Percentiles rank a stretch among this genome's conserved stretches.
phyloP scores from a whole-genome alignment of 2,329 filamentous ascomycete genomes.

The Fonsecaea nubica region DNA sequence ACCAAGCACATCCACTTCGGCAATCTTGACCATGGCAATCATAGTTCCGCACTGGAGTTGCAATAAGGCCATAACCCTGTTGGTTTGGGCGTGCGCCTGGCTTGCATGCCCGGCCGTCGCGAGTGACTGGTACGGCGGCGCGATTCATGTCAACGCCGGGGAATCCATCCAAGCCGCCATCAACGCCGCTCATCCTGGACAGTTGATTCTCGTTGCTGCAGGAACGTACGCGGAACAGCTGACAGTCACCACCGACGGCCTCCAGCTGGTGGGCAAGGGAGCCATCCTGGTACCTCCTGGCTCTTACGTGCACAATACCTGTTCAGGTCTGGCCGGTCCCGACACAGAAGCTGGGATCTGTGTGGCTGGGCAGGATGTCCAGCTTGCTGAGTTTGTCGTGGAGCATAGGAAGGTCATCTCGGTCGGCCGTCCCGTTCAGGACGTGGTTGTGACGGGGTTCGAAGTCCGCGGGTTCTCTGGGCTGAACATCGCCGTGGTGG shows the following conservation, averaged over 20 bases:
- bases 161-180: constrained; percentile 34
- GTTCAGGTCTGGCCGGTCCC: constrained; percentile 28
- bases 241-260: constrained; percentile 24
- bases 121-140: constrained; percentile 14
- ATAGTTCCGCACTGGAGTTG: background rate
- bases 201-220: constrained; percentile 29
- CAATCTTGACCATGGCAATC: background rate
- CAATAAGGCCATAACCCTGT: background rate
- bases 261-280: constrained; percentile 27
- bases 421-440: constrained; percentile 25
- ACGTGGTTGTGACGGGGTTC: constrained; percentile 31
- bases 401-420: constrained; percentile 33
- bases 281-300: constrained; percentile 32
- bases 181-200: constrained; percentile 26
- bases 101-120: background rate
- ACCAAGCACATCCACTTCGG: background rate
- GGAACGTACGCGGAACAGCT: constrained; percentile 35
- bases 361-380: constrained; percentile 25
- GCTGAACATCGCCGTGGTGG: constrained; percentile 29
- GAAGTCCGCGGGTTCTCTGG: constrained; percentile 29
- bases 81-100: background rate
- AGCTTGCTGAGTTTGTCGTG: constrained; percentile 26
- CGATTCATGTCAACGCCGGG: constrained; percentile 26
- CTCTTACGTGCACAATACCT: constrained; percentile 21
- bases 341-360: constrained; percentile 34